Evolutionary conservation across 768 basidiomycete species (phyloP).

Genomic region (Boletus rex-veris): DNA sequence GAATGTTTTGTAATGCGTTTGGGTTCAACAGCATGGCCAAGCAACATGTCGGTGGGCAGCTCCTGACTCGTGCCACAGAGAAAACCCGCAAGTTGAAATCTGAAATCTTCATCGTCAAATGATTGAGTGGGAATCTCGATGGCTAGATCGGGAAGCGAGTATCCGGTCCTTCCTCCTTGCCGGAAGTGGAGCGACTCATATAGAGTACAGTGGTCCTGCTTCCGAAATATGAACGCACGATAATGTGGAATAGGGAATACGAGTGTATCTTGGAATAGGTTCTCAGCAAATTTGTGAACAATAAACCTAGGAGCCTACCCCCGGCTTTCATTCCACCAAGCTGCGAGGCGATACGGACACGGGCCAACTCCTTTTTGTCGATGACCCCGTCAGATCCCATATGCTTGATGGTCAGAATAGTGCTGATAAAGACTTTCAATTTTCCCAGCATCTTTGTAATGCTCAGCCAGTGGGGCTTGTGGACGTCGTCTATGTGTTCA

Average conservation of each 20-base stretch:
- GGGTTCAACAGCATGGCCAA: neutral
- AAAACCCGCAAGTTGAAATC: neutral
- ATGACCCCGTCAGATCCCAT: too few species aligned
- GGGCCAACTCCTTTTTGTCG: neutral
- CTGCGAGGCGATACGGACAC: neutral
- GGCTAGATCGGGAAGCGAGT: too few species aligned
- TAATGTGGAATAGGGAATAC: neutral
- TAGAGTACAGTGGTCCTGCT: too few species aligned
- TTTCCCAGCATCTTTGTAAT: neutral
- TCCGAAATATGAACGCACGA: neutral
- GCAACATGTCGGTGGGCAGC: neutral
- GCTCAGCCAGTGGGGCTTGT: neutral
- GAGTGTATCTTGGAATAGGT: neutral
- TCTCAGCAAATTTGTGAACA: neutral
- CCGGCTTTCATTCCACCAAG: neutral
- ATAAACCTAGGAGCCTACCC: neutral
- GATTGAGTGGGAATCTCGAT: too few species aligned
- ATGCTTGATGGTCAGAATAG: neutral
- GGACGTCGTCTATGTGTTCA: neutral
- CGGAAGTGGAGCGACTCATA: too few species aligned
- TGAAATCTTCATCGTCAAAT: neutral
- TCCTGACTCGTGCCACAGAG: neutral
- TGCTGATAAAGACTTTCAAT: neutral
- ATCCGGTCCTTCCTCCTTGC: too few species aligned
- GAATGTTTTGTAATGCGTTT: neutral